Percentiles rank a stretch among this genome's conserved stretches.
Conservation (phyloP, 2,329 filamentous ascomycete species). For the Exophiala phaeomuriformis region DNA sequence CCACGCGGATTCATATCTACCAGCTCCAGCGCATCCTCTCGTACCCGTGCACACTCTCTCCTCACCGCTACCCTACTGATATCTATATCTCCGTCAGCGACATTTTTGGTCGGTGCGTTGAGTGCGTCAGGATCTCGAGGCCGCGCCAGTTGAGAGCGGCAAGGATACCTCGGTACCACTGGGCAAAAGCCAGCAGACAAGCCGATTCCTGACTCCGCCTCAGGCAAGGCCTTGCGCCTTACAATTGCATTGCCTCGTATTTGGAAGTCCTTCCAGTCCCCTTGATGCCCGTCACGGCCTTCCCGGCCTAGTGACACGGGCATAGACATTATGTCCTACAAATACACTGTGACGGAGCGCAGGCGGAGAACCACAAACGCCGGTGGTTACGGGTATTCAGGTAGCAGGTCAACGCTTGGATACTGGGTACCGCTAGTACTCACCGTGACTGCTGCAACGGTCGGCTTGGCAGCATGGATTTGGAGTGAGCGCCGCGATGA, state of each 20-base stretch:
- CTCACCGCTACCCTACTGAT: background rate
- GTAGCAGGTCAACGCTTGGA: slow-evolving; percentile 41
- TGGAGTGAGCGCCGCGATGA: slow-evolving; percentile 81
- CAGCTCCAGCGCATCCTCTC: background rate
- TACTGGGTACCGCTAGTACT: slow-evolving; percentile 86
- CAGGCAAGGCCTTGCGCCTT: no score
- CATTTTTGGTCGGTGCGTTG: background rate
- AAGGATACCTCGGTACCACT: no score
- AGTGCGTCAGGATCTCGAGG: no score
- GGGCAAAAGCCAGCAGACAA: no score
- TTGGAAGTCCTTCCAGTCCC: background rate
- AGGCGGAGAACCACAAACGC: slow-evolving; percentile 18
- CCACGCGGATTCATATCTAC: background rate
- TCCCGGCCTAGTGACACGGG: background rate
- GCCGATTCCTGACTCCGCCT: no score
- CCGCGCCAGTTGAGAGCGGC: no score
- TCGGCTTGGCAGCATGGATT: slow-evolving; percentile 81
- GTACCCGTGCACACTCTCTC: background rate
- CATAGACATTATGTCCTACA: slow-evolving; percentile 19
- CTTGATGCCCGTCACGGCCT: background rate
- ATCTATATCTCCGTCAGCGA: background rate
- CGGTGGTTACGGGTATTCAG: slow-evolving; percentile 37
- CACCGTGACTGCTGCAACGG: slow-evolving; percentile 79
- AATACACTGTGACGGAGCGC: slow-evolving; percentile 25
- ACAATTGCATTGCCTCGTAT: no score